Evolutionary conservation across 2,329 filamentous ascomycete species (phyloP).

Genomic region (Chrysoporthe cubensis): DNA sequence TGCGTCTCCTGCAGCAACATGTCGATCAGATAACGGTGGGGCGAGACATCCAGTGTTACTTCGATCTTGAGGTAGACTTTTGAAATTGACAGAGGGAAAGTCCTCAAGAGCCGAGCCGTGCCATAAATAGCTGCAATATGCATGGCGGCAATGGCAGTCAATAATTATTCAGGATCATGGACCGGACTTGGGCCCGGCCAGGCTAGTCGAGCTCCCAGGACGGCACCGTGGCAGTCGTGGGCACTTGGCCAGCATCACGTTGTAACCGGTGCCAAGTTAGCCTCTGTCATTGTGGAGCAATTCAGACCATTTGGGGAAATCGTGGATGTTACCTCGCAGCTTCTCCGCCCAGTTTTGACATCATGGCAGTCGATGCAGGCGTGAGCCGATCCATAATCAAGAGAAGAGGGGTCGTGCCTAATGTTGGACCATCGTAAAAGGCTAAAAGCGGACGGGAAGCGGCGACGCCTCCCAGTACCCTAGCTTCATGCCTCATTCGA

Average conservation of each 20-base stretch:
- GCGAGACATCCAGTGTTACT: neutral
- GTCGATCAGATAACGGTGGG: neutral
- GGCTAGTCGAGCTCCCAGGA: no score
- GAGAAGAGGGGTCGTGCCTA: neutral
- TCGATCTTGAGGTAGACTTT: neutral
- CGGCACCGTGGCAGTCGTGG: no score
- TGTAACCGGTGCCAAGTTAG: neutral
- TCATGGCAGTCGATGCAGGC: neutral
- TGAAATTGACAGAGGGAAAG: no score
- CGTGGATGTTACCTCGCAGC: neutral
- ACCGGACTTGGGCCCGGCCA: no score
- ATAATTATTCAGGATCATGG: neutral
- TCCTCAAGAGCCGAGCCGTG: neutral
- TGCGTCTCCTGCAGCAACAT: neutral
- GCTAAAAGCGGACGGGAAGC: neutral
- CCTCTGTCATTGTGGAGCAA: neutral
- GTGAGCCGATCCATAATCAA: no score
- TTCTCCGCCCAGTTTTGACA: slow-evolving; percentile 8
- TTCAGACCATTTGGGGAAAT: neutral
- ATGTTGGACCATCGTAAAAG: neutral
- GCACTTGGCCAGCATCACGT: neutral
- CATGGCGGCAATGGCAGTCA: neutral
- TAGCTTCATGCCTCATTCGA: neutral
- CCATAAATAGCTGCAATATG: neutral
- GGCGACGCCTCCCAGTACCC: neutral